Percentiles rank a stretch among this genome's conserved stretches.
These are phyloP conservation scores for Trametopsis cervina DNA, from an alignment of 768 basidiomycete species.

Conservation along the genomic window DNA sequence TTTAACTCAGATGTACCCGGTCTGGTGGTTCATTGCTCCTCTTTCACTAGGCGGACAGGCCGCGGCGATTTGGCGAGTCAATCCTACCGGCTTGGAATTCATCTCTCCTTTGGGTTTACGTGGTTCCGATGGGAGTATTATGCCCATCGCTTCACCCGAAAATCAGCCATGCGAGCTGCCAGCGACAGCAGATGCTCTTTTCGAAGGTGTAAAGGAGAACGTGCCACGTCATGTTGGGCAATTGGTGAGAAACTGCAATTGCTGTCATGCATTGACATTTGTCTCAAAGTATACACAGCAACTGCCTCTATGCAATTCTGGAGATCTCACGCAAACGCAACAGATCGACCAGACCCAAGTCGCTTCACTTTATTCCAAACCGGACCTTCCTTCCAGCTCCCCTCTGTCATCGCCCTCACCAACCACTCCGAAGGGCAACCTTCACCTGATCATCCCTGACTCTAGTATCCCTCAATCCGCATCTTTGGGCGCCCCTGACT, in stretches of 20 bases:
- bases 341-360: conserved; percentile 45
- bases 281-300: neutral
- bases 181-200: conserved; percentile 33
- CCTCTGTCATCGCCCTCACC: conserved; percentile 15
- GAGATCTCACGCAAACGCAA: conserved; percentile 11
- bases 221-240: conserved; percentile 51
- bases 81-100: conserved; percentile 7
- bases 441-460: too few relatives aligned
- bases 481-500: conserved; percentile 3
- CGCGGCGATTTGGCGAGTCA: conserved; percentile 3
- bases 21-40: too few relatives aligned
- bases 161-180: conserved; percentile 16
- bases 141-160: conserved; percentile 27
- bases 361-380: conserved; percentile 18
- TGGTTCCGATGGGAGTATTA: conserved; percentile 47
- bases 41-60: conserved; percentile 2
- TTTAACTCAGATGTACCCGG: too few relatives aligned
- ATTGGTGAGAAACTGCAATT: conserved; percentile 34
- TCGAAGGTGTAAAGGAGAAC: conserved; percentile 41
- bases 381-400: conserved; percentile 23
- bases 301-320: neutral
- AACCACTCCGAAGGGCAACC: conserved; percentile 10
- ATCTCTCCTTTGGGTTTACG: conserved; percentile 50
- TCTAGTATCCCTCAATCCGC: conserved; percentile 19
- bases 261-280: neutral